Evolutionary conservation across 2,329 filamentous ascomycete species (phyloP).

Genomic region (Ascochyta lentis): DNA sequence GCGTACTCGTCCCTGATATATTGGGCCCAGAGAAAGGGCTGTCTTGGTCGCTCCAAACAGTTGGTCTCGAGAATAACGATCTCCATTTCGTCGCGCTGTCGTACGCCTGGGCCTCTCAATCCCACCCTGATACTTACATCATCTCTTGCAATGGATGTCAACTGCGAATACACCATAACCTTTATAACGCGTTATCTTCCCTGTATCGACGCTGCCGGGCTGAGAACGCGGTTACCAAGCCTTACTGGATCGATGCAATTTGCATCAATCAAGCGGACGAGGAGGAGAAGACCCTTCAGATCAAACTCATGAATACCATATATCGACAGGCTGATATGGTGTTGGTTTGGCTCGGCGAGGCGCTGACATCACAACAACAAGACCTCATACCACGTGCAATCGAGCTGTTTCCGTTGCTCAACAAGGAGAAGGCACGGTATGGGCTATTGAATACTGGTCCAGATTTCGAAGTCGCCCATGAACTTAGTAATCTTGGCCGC

Average conservation of each 20-base stretch:
- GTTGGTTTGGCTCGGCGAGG: slow-evolving; percentile 12
- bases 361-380: background rate
- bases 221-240: background rate
- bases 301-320: slow-evolving; percentile 16
- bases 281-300: slow-evolving; percentile 16
- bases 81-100: background rate
- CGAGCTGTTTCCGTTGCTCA: background rate
- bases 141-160: slow-evolving; percentile 3
- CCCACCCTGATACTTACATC: slow-evolving; percentile 2
- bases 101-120: slow-evolving; percentile 1
- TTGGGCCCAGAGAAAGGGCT: background rate
- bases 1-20: background rate
- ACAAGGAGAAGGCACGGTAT: background rate
- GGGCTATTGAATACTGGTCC: background rate
- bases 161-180: slow-evolving; percentile 3
- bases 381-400: slow-evolving; percentile 1
- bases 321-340: slow-evolving; percentile 15
- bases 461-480: background rate
- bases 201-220: background rate
- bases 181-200: slow-evolving; percentile 3
- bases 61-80: background rate
- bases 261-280: slow-evolving; percentile 23
- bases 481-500: slow-evolving; percentile 6
- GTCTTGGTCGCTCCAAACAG: background rate
- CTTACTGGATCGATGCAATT: slow-evolving; percentile 21